phyloP scores from a whole-genome alignment of 768 basidiomycete species.

The Asterophora parasitica region DNA sequence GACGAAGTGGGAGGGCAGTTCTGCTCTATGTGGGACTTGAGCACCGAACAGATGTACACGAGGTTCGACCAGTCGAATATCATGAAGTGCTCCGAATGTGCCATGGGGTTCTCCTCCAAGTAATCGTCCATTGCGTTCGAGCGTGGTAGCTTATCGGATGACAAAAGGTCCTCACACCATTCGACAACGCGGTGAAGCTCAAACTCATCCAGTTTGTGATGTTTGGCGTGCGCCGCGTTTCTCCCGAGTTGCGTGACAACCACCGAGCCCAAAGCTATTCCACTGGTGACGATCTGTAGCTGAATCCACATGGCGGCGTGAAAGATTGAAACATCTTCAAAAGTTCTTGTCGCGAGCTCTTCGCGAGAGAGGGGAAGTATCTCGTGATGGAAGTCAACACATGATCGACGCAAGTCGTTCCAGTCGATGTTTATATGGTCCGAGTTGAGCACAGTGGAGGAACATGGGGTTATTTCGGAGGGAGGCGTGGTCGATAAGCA shows the following conservation, averaged over 20 bases:
- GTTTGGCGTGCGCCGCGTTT: conserved; percentile 24
- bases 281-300: conserved; percentile 60
- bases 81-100: conserved; percentile 38
- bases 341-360: conserved; percentile 43
- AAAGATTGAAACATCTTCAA: conserved; percentile 68
- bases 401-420: conserved; percentile 51
- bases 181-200: conserved; percentile 53
- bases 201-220: conserved; percentile 42
- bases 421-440: conserved; percentile 48
- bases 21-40: conserved; percentile 41
- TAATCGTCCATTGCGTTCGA: conserved; percentile 51
- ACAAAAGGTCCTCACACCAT: conserved; percentile 48
- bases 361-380: conserved; percentile 37
- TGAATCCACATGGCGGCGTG: conserved; percentile 62
- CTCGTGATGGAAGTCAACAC: conserved; percentile 46
- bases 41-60: conserved; percentile 52
- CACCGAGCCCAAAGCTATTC: conserved; percentile 61
- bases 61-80: conserved; percentile 69
- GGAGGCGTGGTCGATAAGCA: conserved; percentile 34
- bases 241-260: conserved; percentile 39
- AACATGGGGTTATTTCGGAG: conserved; percentile 36
- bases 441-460: conserved; percentile 32
- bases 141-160: conserved; percentile 33
- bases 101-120: conserved; percentile 42
- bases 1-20: conserved; percentile 22